A percentile compares a stretch with the other conserved stretches of the same genome.
phyloP scores from a whole-genome alignment of 495 filamentous ascomycete genomes.

The Niebla homalea region DNA sequence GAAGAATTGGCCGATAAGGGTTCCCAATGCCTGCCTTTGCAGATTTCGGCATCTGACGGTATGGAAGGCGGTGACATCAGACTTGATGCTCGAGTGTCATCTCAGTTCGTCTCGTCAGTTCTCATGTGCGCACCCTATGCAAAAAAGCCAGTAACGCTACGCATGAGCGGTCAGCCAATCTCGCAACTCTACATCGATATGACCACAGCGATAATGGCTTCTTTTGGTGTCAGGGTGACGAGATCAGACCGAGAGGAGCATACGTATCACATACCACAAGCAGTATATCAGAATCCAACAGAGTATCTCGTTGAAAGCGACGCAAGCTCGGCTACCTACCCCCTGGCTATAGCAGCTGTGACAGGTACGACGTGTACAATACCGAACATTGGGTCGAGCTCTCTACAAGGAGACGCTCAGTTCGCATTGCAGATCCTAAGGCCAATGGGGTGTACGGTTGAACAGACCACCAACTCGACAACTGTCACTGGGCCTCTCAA shows the following conservation, averaged over 20 bases:
- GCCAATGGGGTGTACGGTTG: constrained; percentile 88
- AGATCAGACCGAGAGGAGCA: constrained; percentile 62
- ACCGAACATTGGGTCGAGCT: constrained; percentile 85
- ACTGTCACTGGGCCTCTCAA: constrained; percentile 79
- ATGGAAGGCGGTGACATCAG: constrained; percentile 87
- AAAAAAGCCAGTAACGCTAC: constrained; percentile 80
- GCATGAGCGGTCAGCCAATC: constrained; percentile 74
- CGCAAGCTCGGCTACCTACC: constrained; percentile 94
- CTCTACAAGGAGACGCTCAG: constrained; percentile 87
- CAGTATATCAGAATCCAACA: constrained; percentile 67
- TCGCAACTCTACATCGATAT: constrained; percentile 97
- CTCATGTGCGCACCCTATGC: constrained; percentile 97
- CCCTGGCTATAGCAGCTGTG: constrained; percentile 86
- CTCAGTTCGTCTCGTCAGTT: constrained; percentile 92
- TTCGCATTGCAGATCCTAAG: constrained; percentile 84
- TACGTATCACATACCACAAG: constrained; percentile 89
- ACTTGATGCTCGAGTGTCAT: constrained; percentile 85
- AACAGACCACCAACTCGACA: constrained; percentile 73
- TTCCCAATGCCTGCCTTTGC: constrained; percentile 60
- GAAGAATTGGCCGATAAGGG: constrained; percentile 18
- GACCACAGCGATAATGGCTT: constrained; percentile 95
- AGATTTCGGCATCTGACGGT: constrained; percentile 68
- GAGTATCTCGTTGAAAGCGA: constrained; percentile 93
- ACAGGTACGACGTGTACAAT: constrained; percentile 90
- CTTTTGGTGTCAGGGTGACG: constrained; percentile 74